Percentiles rank a stretch among this genome's conserved stretches.
Evolutionary conservation across 805 yeast genomes (phyloP).

Genomic region (Ogataea minuta): DNA sequence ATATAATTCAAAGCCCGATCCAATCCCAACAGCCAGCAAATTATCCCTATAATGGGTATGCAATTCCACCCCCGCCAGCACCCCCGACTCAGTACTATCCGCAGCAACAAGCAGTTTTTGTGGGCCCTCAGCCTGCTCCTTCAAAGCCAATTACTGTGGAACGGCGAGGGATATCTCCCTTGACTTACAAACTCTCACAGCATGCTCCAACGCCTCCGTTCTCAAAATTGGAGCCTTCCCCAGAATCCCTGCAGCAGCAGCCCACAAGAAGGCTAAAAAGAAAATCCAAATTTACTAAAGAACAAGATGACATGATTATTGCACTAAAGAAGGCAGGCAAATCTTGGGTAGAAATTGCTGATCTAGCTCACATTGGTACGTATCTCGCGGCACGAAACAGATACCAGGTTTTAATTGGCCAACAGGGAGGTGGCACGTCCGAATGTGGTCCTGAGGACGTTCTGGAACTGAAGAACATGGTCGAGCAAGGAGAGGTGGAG

Average conservation of each 20-base stretch:
- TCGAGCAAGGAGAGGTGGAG: slow-evolving; percentile 69
- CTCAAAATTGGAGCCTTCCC: slow-evolving; percentile 21
- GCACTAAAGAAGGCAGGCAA: slow-evolving; percentile 60
- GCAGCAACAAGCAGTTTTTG: slow-evolving; percentile 4
- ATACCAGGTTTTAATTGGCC: slow-evolving; percentile 79
- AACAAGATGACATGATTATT: slow-evolving; percentile 66
- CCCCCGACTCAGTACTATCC: background rate
- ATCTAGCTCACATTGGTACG: slow-evolving; percentile 58
- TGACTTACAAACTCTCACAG: slow-evolving; percentile 29
- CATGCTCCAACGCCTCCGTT: slow-evolving; percentile 30
- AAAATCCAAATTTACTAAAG: slow-evolving; percentile 65
- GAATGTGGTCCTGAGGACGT: slow-evolving; percentile 62
- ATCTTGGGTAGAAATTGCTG: slow-evolving; percentile 74
- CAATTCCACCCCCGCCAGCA: background rate
- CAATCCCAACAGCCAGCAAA: background rate
- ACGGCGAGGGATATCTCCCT: slow-evolving; percentile 19
- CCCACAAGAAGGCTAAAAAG: slow-evolving; percentile 50
- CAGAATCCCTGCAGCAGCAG: slow-evolving; percentile 21
- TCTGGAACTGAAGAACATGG: slow-evolving; percentile 43
- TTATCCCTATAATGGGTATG: background rate
- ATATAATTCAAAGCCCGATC: background rate
- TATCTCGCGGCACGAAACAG: slow-evolving; percentile 74
- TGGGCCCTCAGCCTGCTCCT: slow-evolving; percentile 10
- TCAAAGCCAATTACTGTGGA: slow-evolving; percentile 8
- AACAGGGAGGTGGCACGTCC: slow-evolving; percentile 72